These are phyloP conservation scores for Boletus fagicola DNA, from an alignment of 768 basidiomycete genomes.

Conservation along the genomic window DNA sequence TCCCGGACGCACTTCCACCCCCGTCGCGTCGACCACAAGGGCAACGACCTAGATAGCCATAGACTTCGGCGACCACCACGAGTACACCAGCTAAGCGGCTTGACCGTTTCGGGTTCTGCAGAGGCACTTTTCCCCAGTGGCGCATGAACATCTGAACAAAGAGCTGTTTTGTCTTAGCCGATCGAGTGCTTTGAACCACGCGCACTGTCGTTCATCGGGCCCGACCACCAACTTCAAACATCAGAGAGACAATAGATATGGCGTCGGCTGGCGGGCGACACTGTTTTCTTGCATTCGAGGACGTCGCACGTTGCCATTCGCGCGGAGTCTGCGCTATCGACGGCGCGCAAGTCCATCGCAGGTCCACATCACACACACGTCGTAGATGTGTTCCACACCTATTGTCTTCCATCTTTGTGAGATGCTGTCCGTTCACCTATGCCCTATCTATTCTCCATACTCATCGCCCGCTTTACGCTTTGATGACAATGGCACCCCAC, in stretches of 20 bases:
- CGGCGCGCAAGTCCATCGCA: not conserved
- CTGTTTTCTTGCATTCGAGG: not conserved
- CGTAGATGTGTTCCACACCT: constrained; percentile 5
- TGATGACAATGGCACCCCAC: constrained; percentile 11
- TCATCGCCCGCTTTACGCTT: constrained; percentile 7
- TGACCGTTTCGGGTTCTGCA: not conserved
- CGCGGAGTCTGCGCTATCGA: not conserved
- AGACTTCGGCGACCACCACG: not conserved
- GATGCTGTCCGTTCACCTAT: not conserved
- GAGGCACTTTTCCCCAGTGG: not conserved
- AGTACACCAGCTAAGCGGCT: not conserved
- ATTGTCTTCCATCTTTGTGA: constrained; percentile 10
- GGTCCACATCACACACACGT: not conserved
- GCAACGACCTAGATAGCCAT: not conserved
- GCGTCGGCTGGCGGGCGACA: not conserved
- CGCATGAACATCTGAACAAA: not conserved
- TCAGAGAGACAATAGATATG: not conserved
- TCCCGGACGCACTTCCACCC: not conserved
- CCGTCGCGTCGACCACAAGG: not conserved
- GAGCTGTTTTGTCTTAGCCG: not conserved
- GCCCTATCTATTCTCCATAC: not conserved
- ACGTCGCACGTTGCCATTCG: not conserved
- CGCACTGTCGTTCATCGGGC: not conserved
- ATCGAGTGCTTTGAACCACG: not conserved
- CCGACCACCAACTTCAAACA: not conserved